These are phyloP conservation scores for Clonostachys chloroleuca DNA, from an alignment of 2,329 filamentous ascomycete species.

Conservation along the genomic window DNA sequence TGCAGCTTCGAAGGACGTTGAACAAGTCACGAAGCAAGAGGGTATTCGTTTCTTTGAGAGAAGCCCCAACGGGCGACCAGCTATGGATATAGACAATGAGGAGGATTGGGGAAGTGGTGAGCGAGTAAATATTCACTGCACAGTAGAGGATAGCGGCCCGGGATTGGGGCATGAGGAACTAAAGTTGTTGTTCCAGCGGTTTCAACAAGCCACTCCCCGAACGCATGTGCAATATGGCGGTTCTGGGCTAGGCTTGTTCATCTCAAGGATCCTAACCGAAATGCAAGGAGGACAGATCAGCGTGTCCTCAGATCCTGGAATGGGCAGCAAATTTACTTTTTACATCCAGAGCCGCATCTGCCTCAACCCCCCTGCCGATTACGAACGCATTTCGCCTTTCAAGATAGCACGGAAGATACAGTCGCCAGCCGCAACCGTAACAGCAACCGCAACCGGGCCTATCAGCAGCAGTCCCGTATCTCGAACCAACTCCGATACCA, in stretches of 20 bases:
- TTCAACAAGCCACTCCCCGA: constrained; percentile 63
- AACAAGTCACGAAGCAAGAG: constrained; percentile 29
- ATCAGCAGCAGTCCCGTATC: constrained; percentile 2
- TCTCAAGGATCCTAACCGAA: constrained; percentile 71
- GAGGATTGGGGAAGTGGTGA: constrained; percentile 69
- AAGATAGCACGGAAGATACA: constrained; percentile 23
- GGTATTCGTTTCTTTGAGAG: constrained; percentile 40
- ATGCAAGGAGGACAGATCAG: constrained; percentile 76
- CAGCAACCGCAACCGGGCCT: not conserved
- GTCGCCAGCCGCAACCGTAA: constrained; percentile 2
- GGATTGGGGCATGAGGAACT: constrained; percentile 61
- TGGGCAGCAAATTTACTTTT: constrained; percentile 73
- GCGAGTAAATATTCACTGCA: constrained; percentile 67
- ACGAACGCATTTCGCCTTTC: constrained; percentile 26
- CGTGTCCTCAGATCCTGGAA: constrained; percentile 60
- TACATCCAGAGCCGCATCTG: constrained; percentile 67
- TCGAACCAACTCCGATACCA: constrained; percentile 8
- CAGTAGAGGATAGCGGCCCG: constrained; percentile 69
- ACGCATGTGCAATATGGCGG: constrained; percentile 72
- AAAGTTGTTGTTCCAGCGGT: constrained; percentile 63
- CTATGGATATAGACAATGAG: constrained; percentile 41
- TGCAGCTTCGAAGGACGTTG: constrained; percentile 53
- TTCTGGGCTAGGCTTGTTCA: constrained; percentile 68
- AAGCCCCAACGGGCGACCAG: constrained; percentile 23
- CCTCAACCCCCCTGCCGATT: constrained; percentile 27